Conservation (phyloP, 108 stramenopile species). For the Pseudonitzschia multiseries region DNA sequence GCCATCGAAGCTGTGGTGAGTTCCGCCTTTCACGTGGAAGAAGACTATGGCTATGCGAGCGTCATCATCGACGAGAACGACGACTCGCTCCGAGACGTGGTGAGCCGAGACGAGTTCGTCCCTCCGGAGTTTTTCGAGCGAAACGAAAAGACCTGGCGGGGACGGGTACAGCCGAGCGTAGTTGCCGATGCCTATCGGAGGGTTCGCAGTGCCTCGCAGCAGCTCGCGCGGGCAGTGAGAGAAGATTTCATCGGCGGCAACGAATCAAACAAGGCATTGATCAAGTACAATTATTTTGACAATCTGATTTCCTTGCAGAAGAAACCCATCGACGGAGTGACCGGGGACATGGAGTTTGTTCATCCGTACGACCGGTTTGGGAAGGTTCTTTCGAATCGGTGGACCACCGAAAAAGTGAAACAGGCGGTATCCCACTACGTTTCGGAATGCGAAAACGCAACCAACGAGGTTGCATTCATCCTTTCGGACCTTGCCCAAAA, state of each 20-base stretch:
- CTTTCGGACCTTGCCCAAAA: constrained; percentile 52
- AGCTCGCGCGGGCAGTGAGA: constrained; percentile 53
- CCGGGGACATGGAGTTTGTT: constrained; percentile 40
- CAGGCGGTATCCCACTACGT: constrained; percentile 73
- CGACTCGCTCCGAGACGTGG: not conserved
- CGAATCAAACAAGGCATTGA: constrained; percentile 31
- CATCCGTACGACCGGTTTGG: constrained; percentile 87
- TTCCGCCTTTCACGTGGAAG: constrained; percentile 41
- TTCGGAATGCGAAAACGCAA: constrained; percentile 56
- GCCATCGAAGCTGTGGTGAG: constrained; percentile 63
- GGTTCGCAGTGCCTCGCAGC: constrained; percentile 49
- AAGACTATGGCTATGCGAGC: constrained; percentile 12
- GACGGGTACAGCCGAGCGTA: constrained; percentile 54
- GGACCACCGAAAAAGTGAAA: constrained; percentile 82
- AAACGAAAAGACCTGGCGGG: constrained; percentile 78
- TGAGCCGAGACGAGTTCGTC: constrained; percentile 29
- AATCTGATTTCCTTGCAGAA: constrained; percentile 79
- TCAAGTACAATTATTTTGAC: constrained; percentile 81
- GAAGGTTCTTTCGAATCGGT: constrained; percentile 74
- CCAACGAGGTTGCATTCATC: constrained; percentile 47
- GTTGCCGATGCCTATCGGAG: constrained; percentile 40
- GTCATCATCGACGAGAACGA: not conserved
- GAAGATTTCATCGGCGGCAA: constrained; percentile 63
- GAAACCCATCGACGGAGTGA: constrained; percentile 46
- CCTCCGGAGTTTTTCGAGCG: constrained; percentile 65